These are phyloP conservation scores for Solanum hybrid DNA, from an alignment of 305 asterid species.

Conservation along the genomic window DNA sequence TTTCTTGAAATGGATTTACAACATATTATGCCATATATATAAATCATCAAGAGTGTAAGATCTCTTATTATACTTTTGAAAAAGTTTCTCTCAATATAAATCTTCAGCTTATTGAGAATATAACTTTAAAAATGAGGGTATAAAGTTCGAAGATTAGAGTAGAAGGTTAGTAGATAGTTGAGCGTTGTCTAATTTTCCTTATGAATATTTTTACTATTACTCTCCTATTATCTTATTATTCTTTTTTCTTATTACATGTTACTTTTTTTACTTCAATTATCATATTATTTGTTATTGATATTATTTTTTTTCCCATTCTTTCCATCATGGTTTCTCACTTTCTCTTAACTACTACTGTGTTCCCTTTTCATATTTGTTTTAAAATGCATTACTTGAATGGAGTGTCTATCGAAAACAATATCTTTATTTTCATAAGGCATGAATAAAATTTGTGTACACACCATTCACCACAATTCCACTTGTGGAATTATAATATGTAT, in stretches of 20 bases:
- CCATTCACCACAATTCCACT: not conserved
- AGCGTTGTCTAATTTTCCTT: not conserved
- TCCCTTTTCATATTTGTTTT: not conserved
- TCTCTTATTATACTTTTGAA: not conserved
- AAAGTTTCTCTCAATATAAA: not conserved
- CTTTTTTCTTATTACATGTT: too few species aligned
- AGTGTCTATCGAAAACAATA: too few species aligned
- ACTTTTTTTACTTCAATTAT: too few species aligned
- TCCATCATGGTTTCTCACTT: not conserved
- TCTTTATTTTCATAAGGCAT: too few species aligned
- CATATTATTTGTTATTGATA: too few species aligned
- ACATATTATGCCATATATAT: too few species aligned
- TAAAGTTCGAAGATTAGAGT: not conserved
- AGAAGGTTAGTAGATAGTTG: not conserved
- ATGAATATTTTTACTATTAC: too few species aligned
- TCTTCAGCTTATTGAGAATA: not conserved
- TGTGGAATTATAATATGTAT: not conserved
- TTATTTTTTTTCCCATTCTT: too few species aligned
- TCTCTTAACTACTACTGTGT: not conserved
- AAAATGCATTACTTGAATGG: too few species aligned
- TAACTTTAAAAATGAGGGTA: not conserved
- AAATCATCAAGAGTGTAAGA: too few species aligned
- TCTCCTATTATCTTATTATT: not conserved
- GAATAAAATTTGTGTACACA: not conserved
- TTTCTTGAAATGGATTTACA: too few species aligned